Evolutionary conservation across 2,329 filamentous ascomycete species (phyloP).

Genomic region (Cytospora paraplurivora): DNA sequence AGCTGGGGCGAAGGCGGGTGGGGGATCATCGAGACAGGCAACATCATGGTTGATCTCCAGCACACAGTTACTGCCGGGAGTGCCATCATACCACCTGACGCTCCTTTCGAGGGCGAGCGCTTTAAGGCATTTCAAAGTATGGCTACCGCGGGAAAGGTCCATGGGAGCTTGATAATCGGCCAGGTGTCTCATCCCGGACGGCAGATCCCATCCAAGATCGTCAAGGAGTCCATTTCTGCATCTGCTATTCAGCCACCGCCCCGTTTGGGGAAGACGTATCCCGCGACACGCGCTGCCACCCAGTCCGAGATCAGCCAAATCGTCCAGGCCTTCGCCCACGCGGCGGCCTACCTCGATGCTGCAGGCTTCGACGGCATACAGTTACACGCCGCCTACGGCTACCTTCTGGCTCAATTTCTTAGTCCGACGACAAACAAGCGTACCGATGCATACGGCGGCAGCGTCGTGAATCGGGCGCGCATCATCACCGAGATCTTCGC

Average conservation of each 20-base stretch:
- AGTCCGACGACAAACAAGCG: constrained; percentile 51
- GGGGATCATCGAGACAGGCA: constrained; percentile 63
- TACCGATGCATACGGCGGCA: constrained; percentile 53
- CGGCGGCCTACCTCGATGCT: constrained; percentile 62
- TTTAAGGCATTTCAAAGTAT: constrained; percentile 64
- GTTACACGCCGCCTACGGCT: constrained; percentile 57
- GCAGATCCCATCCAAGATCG: constrained; percentile 43
- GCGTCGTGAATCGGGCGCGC: constrained; percentile 47
- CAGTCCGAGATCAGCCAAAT: constrained; percentile 57
- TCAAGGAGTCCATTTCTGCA: constrained; percentile 44
- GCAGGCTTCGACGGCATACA: constrained; percentile 60
- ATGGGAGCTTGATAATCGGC: constrained; percentile 61
- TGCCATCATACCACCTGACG: constrained; percentile 57
- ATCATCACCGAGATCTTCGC: constrained; percentile 48
- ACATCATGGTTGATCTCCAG: constrained; percentile 64
- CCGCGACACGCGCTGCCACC: constrained; percentile 55
- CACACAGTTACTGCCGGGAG: constrained; percentile 58
- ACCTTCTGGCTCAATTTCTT: constrained; percentile 56
- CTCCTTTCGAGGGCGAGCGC: constrained; percentile 53
- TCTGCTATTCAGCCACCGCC: constrained; percentile 41
- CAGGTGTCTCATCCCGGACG: constrained; percentile 66
- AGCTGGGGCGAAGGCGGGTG: constrained; percentile 59
- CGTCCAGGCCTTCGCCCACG: constrained; percentile 63
- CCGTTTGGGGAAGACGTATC: constrained; percentile 39
- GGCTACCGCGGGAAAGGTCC: constrained; percentile 54